Base-by-base conservation (phyloP, 495 filamentous ascomycete genomes). In the Saxispiralis lemnorum region DNA sequence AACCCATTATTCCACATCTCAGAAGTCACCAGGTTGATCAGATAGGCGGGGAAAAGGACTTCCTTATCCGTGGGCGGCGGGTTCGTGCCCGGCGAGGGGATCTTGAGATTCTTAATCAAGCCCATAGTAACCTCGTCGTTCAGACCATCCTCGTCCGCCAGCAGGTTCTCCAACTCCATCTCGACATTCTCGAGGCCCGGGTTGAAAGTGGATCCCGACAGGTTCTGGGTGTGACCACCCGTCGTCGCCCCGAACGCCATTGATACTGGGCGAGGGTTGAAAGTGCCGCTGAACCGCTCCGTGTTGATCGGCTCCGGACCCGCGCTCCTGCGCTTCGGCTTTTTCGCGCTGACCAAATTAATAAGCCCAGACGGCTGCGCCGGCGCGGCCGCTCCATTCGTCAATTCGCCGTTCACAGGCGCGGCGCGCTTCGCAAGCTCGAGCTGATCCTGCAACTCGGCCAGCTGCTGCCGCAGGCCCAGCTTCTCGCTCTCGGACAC, bases 1-100 rank as follows among this genome's bases (percentile, higher is more conserved):
- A 93, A 99, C 19, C 89, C 89, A 55, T 99, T 99, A 68, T 99
- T 99, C 89, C 89, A 99, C 89, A 99, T 99, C 64, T 99, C 89
- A 11, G 85, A 93, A 12, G 89, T 99, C 37, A 99, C 89, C 24
- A 99, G 75, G 61, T 99, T 99, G 65, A 99, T 99, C 47, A 99
- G 74, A 57, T 95, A 99, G 1, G 89, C 86, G 16, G 89, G 92
- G 73, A 96, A 99, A 40, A 99, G 67, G 28, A 99, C 88, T 59
- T 99, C 89, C 67, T 99, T 99, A 64, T 96, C 92, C 19, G 82
- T 86, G 7, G 88, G 85, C 18, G 83, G 78, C 7, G 89, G 88
- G 42, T 71, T 83, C 10, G 78, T 77, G 46, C 76, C 76, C 6
- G 88, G 86, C 6, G 78, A 70, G 12, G 89, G 89, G 46, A 96